Evolutionary conservation across 2,329 filamentous ascomycete species (phyloP).

Genomic region (Phoma sp.): DNA sequence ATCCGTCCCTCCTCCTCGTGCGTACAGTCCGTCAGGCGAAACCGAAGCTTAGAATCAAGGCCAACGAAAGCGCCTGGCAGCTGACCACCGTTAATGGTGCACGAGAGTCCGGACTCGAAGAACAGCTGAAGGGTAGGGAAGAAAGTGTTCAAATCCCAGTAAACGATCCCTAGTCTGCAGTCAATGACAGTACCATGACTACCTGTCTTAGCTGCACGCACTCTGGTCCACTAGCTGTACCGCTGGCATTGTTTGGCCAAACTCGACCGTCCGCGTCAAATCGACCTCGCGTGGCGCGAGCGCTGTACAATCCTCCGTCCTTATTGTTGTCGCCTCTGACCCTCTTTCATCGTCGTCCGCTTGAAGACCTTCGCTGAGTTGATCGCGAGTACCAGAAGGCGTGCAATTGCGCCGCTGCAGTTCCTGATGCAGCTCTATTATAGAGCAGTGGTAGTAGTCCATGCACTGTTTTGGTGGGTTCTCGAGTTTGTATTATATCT

Average conservation of each 20-base stretch:
- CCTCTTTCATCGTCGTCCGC: conserved; percentile 27
- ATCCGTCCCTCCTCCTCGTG: conserved; percentile 36
- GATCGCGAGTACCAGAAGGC: conserved; percentile 20
- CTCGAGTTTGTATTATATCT: too few species aligned
- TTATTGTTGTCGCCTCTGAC: conserved; percentile 30
- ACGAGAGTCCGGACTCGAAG: conserved; percentile 38
- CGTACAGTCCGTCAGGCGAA: conserved; percentile 36
- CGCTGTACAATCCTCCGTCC: conserved; percentile 8
- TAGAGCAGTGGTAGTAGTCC: conserved; percentile 35
- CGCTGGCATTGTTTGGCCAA: conserved; percentile 15
- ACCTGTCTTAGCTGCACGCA: conserved; percentile 6
- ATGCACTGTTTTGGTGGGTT: conserved; percentile 12
- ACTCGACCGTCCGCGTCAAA: conserved; percentile 16
- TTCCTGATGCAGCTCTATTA: conserved; percentile 24
- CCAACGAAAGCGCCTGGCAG: conserved; percentile 25
- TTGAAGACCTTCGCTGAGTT: conserved; percentile 27
- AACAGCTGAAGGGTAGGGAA: conserved; percentile 40
- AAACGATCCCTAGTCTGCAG: conserved; percentile 25
- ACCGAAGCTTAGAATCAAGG: conserved; percentile 35
- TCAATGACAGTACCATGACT: background rate
- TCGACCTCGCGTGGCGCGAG: conserved; percentile 4
- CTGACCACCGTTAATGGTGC: conserved; percentile 29
- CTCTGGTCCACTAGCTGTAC: conserved; percentile 28
- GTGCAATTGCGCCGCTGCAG: conserved; percentile 22
- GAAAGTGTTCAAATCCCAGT: conserved; percentile 40